phyloP scores from a whole-genome alignment of 257 asterid genomes.

The Verbena officinalis region DNA sequence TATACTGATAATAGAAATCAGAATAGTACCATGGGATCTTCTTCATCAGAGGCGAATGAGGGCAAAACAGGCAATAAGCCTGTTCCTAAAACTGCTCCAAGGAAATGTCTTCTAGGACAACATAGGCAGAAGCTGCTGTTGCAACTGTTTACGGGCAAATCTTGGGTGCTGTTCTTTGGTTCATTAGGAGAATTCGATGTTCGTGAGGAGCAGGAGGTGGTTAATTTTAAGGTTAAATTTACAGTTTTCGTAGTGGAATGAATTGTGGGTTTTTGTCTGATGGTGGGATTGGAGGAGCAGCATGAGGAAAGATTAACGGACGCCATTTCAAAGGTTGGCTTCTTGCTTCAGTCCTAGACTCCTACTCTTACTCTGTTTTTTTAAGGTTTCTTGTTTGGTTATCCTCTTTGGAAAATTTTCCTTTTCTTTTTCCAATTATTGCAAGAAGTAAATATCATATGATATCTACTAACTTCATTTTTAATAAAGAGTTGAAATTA shows the following conservation, averaged over 20 bases:
- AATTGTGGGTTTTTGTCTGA: conserved; percentile 20
- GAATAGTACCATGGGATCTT: conserved; percentile 52
- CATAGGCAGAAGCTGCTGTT: conserved; percentile 47
- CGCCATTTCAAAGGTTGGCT: no score
- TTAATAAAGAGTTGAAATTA: no score
- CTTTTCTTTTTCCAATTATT: no score
- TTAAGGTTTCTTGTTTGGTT: no score
- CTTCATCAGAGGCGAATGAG: conserved; percentile 46
- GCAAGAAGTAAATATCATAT: no score
- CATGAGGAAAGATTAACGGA: conserved; percentile 30
- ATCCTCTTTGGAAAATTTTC: no score
- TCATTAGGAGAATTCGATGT: conserved; percentile 22
- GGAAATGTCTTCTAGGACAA: conserved; percentile 54
- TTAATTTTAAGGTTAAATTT: conserved; percentile 23
- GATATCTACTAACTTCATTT: no score
- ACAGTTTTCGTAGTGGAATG: background rate
- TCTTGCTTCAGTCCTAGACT: no score
- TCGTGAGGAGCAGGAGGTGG: conserved; percentile 25
- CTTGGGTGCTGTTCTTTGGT: conserved; percentile 30
- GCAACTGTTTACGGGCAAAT: conserved; percentile 24
- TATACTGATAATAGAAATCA: conserved; percentile 5
- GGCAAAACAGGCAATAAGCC: conserved; percentile 46
- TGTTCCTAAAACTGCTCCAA: conserved; percentile 50
- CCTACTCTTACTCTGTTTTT: no score
- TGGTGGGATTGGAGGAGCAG: conserved; percentile 17